Conservation (phyloP, 495 filamentous ascomycete species). For the Daldinia decipiens region DNA sequence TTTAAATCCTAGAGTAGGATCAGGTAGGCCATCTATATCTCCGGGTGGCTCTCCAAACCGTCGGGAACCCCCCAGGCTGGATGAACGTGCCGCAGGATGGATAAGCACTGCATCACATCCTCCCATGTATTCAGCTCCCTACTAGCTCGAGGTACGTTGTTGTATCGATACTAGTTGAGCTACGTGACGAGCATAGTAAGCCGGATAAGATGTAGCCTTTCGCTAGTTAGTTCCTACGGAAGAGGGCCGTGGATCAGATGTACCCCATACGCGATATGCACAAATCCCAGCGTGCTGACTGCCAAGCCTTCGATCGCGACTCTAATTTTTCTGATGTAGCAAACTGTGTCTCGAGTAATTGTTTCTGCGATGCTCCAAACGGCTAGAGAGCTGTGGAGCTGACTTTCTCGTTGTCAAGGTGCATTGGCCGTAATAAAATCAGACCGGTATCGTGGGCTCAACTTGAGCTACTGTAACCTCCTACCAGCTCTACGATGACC, state of each 20-base stretch:
- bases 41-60: conserved; percentile 10
- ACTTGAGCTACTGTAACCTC: neutral
- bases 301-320: conserved; percentile 17
- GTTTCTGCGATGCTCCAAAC: neutral
- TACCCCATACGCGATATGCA: conserved; percentile 16
- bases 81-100: conserved; percentile 30
- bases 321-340: neutral
- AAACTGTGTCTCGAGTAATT: neutral
- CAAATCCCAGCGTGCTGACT: conserved; percentile 1
- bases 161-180: conserved; percentile 1
- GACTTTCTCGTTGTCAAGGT: neutral
- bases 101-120: conserved; percentile 18
- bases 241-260: conserved; percentile 4
- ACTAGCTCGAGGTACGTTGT: conserved; percentile 8
- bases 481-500: neutral
- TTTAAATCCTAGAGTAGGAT: neutral
- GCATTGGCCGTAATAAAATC: neutral
- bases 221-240: neutral
- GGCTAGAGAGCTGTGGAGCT: neutral
- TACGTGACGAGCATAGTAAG: conserved; percentile 27
- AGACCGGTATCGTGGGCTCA: neutral
- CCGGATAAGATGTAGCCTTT: neutral
- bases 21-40: conserved; percentile 9
- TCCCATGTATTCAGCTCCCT: neutral
- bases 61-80: conserved; percentile 9